Percentiles rank a stretch among this genome's conserved stretches.
Evolutionary conservation across 768 basidiomycete genomes (phyloP).

Genomic region (Leccinellum rugosiceps): DNA sequence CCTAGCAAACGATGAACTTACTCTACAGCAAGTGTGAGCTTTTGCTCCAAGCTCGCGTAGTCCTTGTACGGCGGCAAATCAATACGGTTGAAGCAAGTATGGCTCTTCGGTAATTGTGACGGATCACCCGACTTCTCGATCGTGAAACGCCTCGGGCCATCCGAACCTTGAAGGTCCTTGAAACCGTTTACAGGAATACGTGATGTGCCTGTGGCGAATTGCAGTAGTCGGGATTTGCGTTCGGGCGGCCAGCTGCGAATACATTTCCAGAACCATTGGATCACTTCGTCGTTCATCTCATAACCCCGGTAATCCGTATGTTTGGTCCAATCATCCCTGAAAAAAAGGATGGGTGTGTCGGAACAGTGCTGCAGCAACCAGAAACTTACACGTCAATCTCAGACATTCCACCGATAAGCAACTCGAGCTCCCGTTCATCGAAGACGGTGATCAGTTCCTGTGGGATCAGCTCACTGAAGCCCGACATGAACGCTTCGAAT

Average conservation of each 20-base stretch:
- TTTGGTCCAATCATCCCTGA: constrained; percentile 95
- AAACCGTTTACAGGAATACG: constrained; percentile 98
- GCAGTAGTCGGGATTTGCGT: constrained; percentile 92
- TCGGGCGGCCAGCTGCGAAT: constrained; percentile 97
- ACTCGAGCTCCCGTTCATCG: constrained; percentile 95
- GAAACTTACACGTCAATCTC: constrained; percentile 92
- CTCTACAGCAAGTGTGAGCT: constrained; percentile 93
- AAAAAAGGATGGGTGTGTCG: not conserved
- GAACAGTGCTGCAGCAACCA: not conserved
- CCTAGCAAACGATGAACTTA: constrained; percentile 41
- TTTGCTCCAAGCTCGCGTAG: constrained; percentile 91
- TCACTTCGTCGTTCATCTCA: constrained; percentile 91
- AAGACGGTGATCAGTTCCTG: constrained; percentile 98
- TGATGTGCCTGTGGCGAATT: constrained; percentile 96
- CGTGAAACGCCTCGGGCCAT: constrained; percentile 95
- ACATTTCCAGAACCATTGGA: constrained; percentile 99
- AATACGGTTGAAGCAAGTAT: constrained; percentile 94
- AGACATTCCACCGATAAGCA: constrained; percentile 98
- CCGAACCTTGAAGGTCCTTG: constrained; percentile 97
- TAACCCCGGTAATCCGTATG: constrained; percentile 99
- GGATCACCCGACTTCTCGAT: constrained; percentile 99
- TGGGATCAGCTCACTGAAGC: constrained; percentile 98
- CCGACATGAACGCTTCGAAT: constrained; percentile 99
- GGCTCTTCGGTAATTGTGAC: constrained; percentile 93
- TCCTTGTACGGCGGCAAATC: constrained; percentile 98